These are phyloP conservation scores for Massarina eburnea DNA, from an alignment of 2,329 filamentous ascomycete genomes.

Conservation along the genomic window DNA sequence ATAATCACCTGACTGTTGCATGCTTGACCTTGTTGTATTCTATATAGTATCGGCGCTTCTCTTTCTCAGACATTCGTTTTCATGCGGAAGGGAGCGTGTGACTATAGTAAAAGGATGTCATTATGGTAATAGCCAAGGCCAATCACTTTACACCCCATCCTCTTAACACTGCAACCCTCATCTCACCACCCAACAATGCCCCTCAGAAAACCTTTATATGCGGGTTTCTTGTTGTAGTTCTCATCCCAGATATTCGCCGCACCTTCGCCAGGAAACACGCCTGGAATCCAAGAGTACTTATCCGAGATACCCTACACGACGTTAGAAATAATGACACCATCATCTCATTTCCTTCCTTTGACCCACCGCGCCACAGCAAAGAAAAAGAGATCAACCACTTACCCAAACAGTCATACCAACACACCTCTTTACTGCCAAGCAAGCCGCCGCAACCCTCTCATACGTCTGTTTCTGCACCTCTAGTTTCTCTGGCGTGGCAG, in stretches of 20 bases:
- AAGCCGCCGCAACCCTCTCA: constrained; percentile 41
- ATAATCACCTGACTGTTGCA: too few species aligned
- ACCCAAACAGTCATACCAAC: constrained; percentile 52
- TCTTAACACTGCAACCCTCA: too few species aligned
- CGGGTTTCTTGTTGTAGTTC: constrained; percentile 40
- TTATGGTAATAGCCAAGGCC: too few species aligned
- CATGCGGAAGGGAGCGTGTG: too few species aligned
- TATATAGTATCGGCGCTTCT: too few species aligned
- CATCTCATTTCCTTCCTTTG: background rate
- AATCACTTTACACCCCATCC: too few species aligned
- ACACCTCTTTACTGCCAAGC: constrained; percentile 40
- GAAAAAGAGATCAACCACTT: background rate
- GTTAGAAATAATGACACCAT: background rate
- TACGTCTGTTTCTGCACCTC: constrained; percentile 54
- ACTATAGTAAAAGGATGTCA: too few species aligned
- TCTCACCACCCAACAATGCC: constrained; percentile 14
- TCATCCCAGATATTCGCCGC: constrained; percentile 39
- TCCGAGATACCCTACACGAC: constrained; percentile 45
- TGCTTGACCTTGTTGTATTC: too few species aligned
- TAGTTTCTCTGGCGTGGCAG: constrained; percentile 47
- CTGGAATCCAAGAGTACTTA: constrained; percentile 45
- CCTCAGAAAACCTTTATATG: constrained; percentile 33
- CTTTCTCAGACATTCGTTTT: too few species aligned
- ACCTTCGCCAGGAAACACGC: constrained; percentile 41
- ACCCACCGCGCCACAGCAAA: background rate